Conservation (phyloP, 108 stramenopile species). For the Pseudonitzschia multiseries region DNA sequence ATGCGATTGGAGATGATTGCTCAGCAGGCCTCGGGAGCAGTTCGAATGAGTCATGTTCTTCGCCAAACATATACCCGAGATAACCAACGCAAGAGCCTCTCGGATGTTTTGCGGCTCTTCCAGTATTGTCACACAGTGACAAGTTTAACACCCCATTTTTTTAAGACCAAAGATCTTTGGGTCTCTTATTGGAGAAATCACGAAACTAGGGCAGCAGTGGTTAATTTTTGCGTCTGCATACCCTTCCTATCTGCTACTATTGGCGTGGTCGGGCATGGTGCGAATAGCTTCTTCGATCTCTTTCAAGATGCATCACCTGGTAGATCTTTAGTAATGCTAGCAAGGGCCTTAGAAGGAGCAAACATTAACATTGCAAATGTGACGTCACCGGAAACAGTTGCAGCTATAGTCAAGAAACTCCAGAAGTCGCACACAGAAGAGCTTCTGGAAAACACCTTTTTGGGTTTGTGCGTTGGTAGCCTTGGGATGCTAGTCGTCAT, state of each 20-base stretch:
- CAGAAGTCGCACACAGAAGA: slow-evolving; percentile 8
- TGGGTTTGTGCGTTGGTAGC: slow-evolving; percentile 13
- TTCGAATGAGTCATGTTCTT: slow-evolving; percentile 17
- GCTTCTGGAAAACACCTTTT: not conserved
- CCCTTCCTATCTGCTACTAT: slow-evolving; percentile 10
- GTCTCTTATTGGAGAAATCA: slow-evolving; percentile 16
- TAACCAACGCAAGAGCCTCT: slow-evolving; percentile 16
- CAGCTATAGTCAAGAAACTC: not conserved
- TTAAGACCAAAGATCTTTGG: slow-evolving; percentile 25
- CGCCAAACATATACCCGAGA: slow-evolving; percentile 21
- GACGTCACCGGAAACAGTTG: not conserved
- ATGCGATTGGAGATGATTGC: slow-evolving; percentile 21
- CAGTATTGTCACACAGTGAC: slow-evolving; percentile 33
- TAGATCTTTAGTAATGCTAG: not conserved
- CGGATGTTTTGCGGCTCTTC: slow-evolving; percentile 21
- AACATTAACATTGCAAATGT: slow-evolving; percentile 4
- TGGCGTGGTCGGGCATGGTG: not conserved
- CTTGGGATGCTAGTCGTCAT: slow-evolving; percentile 14
- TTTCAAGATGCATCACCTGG: slow-evolving; percentile 2
- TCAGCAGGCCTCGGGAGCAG: slow-evolving; percentile 20
- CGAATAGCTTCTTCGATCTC: not conserved
- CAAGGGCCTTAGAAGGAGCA: slow-evolving; percentile 6
- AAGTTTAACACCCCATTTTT: slow-evolving; percentile 24
- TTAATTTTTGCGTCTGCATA: slow-evolving; percentile 23
- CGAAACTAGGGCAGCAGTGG: slow-evolving; percentile 25